Evolutionary conservation across 2,329 filamentous ascomycete species (phyloP).

Genomic region (Niveomyces coronatus): DNA sequence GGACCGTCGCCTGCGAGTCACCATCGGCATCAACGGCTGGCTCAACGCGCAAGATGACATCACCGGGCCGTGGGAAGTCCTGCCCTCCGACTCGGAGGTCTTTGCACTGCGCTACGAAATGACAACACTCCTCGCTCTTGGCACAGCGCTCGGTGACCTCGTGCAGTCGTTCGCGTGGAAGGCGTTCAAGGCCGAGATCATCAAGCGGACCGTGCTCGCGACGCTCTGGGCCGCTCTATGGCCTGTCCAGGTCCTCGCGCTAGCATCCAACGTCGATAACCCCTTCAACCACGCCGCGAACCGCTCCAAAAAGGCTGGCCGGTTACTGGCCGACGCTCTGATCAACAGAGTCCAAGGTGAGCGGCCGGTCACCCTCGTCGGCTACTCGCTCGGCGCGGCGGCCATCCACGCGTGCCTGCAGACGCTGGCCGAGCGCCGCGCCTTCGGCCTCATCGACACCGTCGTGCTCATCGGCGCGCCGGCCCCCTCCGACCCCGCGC

Average conservation of each 20-base stretch:
- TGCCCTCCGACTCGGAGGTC: conserved; percentile 62
- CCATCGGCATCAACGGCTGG: conserved; percentile 84
- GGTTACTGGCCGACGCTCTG: conserved; percentile 70
- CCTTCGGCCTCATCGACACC: conserved; percentile 75
- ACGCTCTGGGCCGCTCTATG: conserved; percentile 59
- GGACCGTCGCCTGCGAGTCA: conserved; percentile 57
- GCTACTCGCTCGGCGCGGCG: conserved; percentile 71
- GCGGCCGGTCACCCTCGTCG: conserved; percentile 67
- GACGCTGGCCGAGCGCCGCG: conserved; percentile 63
- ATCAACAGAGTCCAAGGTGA: conserved; percentile 77
- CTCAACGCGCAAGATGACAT: conserved; percentile 65
- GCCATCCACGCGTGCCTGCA: conserved; percentile 77
- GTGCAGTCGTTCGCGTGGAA: conserved; percentile 68
- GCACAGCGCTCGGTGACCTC: conserved; percentile 60
- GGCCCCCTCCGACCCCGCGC: conserved; percentile 56
- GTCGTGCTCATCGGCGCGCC: conserved; percentile 77
- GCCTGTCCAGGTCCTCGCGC: conserved; percentile 56
- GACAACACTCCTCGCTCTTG: conserved; percentile 64
- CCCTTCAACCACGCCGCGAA: conserved; percentile 70
- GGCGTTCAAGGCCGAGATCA: conserved; percentile 61
- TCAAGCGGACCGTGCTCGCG: conserved; percentile 61
- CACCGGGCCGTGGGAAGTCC: conserved; percentile 66
- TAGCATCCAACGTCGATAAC: conserved; percentile 65
- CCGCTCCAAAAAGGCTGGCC: conserved; percentile 69
- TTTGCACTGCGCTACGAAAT: conserved; percentile 83